Evolutionary conservation across 352 stramenopile genomes (phyloP), one percentile per base, ranked within the genome.

Genomic region (Globisporangium recalcitrans): DNA sequence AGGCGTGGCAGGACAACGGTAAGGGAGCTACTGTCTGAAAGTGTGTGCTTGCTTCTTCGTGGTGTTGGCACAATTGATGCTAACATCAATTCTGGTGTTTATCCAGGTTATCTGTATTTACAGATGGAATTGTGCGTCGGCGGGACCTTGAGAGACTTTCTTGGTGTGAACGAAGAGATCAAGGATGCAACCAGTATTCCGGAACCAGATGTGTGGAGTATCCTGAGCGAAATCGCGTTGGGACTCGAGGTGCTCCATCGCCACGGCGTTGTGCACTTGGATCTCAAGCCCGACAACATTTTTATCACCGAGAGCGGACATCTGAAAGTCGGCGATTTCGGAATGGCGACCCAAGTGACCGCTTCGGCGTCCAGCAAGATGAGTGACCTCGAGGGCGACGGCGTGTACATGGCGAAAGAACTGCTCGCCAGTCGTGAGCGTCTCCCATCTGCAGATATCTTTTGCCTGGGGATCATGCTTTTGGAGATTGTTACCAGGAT

Each of bases 261-360:
- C 1, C 77, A 95, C 53, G 68, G 77, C 0, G 83, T 98, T 32
- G 90, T 98, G 21, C 96, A 99, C 64, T 77, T 98, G 49, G 96
- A 99, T 65, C 92, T 99, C 64, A 99, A 99, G 68, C 94, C 95
- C 13, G 92, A 95, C n/a, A 99, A 99, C 65, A 89, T 98, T 54
- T 97, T 98, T 65, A 85, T 96, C 29, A 77, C 78, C 1, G 60
- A 72, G 16, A 54, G 83, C 21, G 86, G 87, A 1, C 34, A 53
- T 14, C 54, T 97, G 22, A 96, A 96, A 65, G 77, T 97, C 55
- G 90, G 87, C 14, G 96, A 99, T 71, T 98, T 98, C 62, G 96
- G 96, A 22, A 87, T 98, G 65, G 91, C 94, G 0, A 84, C 77
- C 9, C 73, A 83, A 36, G 68, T 77, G 24, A 68, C 77, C 1